A percentile compares a stretch with the other conserved stretches of the same genome.
Conservation (phyloP, 2,329 filamentous ascomycete genomes). For the Colletotrichum tanaceti region DNA sequence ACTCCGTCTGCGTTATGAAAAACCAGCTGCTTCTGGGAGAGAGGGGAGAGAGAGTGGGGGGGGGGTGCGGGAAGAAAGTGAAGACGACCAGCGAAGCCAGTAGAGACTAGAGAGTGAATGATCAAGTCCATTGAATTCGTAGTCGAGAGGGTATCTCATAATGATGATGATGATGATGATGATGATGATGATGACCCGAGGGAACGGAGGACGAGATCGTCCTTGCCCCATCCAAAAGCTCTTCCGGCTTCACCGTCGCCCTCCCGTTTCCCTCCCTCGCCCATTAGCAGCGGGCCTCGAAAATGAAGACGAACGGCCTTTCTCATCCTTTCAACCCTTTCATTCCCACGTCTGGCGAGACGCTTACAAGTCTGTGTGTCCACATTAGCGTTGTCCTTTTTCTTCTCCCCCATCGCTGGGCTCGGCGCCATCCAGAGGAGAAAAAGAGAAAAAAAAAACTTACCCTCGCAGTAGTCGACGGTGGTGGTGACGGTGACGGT, state of each 20-base stretch:
- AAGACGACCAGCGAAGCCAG: not conserved
- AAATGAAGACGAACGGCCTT: constrained; percentile 18
- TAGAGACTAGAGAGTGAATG: not conserved
- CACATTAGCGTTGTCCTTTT: not conserved
- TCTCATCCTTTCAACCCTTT: constrained; percentile 3
- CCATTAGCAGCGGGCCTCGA: constrained; percentile 19
- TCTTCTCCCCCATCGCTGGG: no score
- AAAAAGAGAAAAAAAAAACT: not conserved
- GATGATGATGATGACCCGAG: not conserved
- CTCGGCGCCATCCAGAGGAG: no score
- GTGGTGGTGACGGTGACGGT: constrained; percentile 57
- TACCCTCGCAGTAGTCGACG: constrained; percentile 54
- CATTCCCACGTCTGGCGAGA: constrained; percentile 3
- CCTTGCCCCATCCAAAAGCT: constrained; percentile 14
- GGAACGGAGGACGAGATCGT: not conserved
- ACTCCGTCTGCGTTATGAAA: not conserved
- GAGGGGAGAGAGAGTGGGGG: no score
- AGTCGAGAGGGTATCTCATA: constrained; percentile 3
- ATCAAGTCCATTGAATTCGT: constrained; percentile 26
- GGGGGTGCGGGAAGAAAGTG: not conserved
- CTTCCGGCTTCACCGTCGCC: constrained; percentile 18
- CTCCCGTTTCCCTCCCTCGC: not conserved
- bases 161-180: not conserved
- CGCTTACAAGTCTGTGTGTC: constrained; percentile 26
- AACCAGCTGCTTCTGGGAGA: not conserved